phyloP scores from a whole-genome alignment of 257 asterid genomes.

The Agastache rugosa region DNA sequence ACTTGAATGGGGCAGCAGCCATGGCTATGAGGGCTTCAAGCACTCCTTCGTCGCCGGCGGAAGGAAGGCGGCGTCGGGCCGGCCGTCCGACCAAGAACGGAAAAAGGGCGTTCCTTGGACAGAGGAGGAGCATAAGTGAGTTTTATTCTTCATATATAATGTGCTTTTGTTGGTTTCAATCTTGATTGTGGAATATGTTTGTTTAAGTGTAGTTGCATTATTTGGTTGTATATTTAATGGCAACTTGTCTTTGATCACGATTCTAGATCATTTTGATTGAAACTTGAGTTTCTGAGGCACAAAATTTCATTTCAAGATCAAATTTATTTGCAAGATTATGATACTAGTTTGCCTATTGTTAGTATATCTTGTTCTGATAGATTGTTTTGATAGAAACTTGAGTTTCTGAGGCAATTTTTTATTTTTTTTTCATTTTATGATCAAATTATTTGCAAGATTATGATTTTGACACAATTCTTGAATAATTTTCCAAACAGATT shows the following conservation, averaged over 20 bases:
- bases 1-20: slow-evolving; percentile 74
- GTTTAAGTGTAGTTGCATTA: not conserved
- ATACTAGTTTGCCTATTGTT: not conserved
- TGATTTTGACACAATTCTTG: not conserved
- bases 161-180: not conserved
- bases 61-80: slow-evolving; percentile 49
- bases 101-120: slow-evolving; percentile 99
- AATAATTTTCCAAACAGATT: slow-evolving; percentile 49
- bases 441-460: too few species aligned
- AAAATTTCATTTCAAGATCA: not conserved
- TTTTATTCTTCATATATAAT: not conserved
- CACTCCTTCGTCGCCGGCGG: slow-evolving; percentile 54
- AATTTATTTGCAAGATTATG: not conserved
- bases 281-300: not conserved
- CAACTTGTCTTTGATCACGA: not conserved
- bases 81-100: slow-evolving; percentile 84
- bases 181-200: slow-evolving; percentile 10
- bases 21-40: slow-evolving; percentile 52
- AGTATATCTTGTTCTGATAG: not conserved
- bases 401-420: too few species aligned
- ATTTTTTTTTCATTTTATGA: too few species aligned
- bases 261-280: not conserved
- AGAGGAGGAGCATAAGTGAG: slow-evolving; percentile 93
- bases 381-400: too few species aligned
- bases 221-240: not conserved